phyloP scores from a whole-genome alignment of 345 rosid species.

The Cochlearia excelsa region DNA sequence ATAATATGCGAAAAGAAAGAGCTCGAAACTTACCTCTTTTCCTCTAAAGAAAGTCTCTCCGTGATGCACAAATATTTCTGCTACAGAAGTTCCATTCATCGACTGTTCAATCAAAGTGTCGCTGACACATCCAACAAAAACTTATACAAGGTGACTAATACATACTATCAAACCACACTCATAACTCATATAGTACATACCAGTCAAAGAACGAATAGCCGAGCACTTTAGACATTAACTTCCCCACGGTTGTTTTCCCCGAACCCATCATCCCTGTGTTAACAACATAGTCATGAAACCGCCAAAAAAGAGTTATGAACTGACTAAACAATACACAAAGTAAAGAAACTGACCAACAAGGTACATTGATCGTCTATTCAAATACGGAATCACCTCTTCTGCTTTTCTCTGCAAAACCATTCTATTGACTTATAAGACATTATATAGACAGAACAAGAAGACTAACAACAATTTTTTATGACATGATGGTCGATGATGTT shows the following conservation, averaged over 20 bases:
- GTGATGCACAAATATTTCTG: conserved; percentile 69
- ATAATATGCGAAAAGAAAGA: not conserved
- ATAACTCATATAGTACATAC: conserved; percentile 40
- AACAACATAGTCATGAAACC: conserved; percentile 15
- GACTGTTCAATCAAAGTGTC: conserved; percentile 68
- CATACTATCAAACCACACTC: conserved; percentile 11
- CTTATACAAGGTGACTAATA: conserved; percentile 25
- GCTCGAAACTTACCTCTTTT: conserved; percentile 60
- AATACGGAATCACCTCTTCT: conserved; percentile 64
- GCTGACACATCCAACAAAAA: conserved; percentile 47
- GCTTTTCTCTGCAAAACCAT: conserved; percentile 67
- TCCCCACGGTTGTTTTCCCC: conserved; percentile 92
- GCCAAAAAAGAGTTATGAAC: conserved; percentile 2
- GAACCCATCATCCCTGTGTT: conserved; percentile 93
- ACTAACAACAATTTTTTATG: not conserved
- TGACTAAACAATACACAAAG: conserved; percentile 9
- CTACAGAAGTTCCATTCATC: conserved; percentile 59
- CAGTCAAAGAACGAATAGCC: conserved; percentile 75
- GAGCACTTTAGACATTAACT: conserved; percentile 68
- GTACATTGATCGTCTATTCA: conserved; percentile 74
- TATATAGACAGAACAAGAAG: conserved; percentile 20
- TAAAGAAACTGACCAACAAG: conserved; percentile 80
- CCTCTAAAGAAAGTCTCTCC: conserved; percentile 83
- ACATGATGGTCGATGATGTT: not conserved
- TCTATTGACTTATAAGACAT: conserved; percentile 10